Evolutionary conservation across 192 early-diverging fungal species (phyloP), one percentile per base, ranked within the genome.

Genomic region (Rhizophlyctis rosea): DNA sequence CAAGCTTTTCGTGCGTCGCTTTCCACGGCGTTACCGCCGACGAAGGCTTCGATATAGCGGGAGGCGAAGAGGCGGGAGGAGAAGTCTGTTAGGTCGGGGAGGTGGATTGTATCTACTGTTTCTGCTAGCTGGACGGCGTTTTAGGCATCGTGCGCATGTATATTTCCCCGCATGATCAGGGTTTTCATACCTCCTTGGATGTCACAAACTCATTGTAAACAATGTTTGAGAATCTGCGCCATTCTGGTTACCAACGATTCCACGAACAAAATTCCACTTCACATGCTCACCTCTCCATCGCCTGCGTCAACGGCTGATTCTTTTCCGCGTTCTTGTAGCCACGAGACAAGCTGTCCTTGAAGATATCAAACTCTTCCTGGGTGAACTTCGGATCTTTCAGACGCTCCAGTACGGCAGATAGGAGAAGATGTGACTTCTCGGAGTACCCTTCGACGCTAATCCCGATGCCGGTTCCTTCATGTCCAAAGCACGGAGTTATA

Each of bases 391-490:
- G 75, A 32, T 56, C 32, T 5, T 50, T 51, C 35, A 76, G 16
- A 3, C 44, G 4, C 16, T 48, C 64, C 49, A 76, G 28, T 0
- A 76, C 67, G 30, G 23, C 24, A 18, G 54, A 51, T 16, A 76
- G 52, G 16, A 72, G 62, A 16, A 44, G 18, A 7, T 25, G 53
- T 13, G 64, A 39, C 9, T 70, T 67, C 39, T 77, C 51, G 32
- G 51, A 63, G 55, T 77, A 77, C 16, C 76, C 76, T 23, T 63
- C 57, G 11, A 77, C 68, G 21, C 32, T 44, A 18, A 74, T 16
- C n/a, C 28, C 62, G 18, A 77, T 67, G 9, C 72, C 72, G 4
- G 60, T 71, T 25, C 50, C 62, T 24, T 16, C 23, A 13, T 44
- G 13, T 48, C 2, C 3, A 24, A 44, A 32, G 54, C 24, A 31